These are phyloP conservation scores for Adansonia digitata DNA, from an alignment of 345 rosid genomes.

Conservation along the genomic window DNA sequence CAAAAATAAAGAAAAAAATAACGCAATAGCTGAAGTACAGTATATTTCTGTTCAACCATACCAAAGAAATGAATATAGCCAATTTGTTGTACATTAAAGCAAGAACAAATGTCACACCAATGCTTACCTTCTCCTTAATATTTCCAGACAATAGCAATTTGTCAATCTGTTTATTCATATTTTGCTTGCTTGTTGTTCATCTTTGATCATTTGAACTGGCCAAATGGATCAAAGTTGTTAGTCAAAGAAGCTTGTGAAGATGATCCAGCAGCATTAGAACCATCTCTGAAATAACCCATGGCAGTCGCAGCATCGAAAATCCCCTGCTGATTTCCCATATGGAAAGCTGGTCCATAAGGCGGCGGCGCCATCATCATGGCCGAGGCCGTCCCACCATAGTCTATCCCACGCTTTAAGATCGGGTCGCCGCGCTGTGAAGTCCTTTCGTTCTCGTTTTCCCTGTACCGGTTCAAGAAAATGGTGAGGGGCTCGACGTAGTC, in stretches of 20 bases:
- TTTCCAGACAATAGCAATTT: background rate
- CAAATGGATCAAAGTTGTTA: constrained; percentile 16
- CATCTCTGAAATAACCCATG: background rate
- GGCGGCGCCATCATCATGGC: background rate
- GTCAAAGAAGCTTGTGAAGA: background rate
- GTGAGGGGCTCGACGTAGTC: constrained; percentile 46
- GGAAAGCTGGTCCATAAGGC: constrained; percentile 8
- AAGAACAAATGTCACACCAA: background rate
- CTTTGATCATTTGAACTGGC: constrained; percentile 14
- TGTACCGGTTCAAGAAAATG: constrained; percentile 36
- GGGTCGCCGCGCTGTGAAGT: constrained; percentile 14
- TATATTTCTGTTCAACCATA: background rate
- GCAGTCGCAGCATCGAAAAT: constrained; percentile 4
- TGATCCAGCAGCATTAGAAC: constrained; percentile 1
- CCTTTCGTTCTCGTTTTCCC: constrained; percentile 41
- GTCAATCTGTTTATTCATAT: background rate
- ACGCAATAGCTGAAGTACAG: background rate
- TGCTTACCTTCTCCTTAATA: background rate
- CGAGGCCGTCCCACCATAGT: background rate
- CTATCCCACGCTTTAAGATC: constrained; percentile 6
- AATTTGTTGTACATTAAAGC: background rate
- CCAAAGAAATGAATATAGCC: background rate
- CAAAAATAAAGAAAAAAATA: background rate
- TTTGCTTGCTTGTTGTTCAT: background rate
- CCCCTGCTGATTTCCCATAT: constrained; percentile 10